These are phyloP conservation scores for Ogataea trehaloabstinens DNA, from an alignment of 805 yeast genomes.

Conservation along the genomic window DNA sequence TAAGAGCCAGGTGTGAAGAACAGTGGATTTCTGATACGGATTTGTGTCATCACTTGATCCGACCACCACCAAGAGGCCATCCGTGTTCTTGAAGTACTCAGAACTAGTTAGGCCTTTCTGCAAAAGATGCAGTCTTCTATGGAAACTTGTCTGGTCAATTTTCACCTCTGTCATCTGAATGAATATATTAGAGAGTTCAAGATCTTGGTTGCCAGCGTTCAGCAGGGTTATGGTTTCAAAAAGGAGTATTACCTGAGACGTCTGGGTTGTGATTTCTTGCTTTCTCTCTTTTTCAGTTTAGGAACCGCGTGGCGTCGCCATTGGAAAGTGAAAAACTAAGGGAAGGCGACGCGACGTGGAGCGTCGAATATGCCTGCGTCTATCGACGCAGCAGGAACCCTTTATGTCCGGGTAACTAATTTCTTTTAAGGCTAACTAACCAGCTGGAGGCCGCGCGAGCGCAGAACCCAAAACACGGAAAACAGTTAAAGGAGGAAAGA, in stretches of 20 bases:
- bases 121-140: constrained; percentile 46
- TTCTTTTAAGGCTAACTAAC: constrained; percentile 3
- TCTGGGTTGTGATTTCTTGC: neutral
- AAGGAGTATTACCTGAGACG: too few species aligned
- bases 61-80: constrained; percentile 61
- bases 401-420: constrained; percentile 10
- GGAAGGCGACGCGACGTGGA: too few species aligned
- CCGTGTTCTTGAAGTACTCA: constrained; percentile 40
- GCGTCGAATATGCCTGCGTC: too few species aligned
- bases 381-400: constrained; percentile 4
- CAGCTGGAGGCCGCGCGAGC: neutral
- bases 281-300: neutral
- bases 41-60: constrained; percentile 88
- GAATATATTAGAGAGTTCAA: neutral
- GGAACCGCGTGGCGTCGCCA: constrained; percentile 1
- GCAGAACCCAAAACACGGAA: constrained; percentile 9
- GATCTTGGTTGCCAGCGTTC: neutral
- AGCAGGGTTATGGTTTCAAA: too few species aligned
- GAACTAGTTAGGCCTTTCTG: constrained; percentile 34
- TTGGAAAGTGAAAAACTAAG: constrained; percentile 3
- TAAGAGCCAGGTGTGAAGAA: constrained; percentile 84
- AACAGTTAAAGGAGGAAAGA: constrained; percentile 3
- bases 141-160: constrained; percentile 52
- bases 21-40: constrained; percentile 85
- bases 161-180: constrained; percentile 59